Base-by-base conservation (phyloP, 192 early-diverging fungal genomes). In the Coemansia sp. region DNA sequence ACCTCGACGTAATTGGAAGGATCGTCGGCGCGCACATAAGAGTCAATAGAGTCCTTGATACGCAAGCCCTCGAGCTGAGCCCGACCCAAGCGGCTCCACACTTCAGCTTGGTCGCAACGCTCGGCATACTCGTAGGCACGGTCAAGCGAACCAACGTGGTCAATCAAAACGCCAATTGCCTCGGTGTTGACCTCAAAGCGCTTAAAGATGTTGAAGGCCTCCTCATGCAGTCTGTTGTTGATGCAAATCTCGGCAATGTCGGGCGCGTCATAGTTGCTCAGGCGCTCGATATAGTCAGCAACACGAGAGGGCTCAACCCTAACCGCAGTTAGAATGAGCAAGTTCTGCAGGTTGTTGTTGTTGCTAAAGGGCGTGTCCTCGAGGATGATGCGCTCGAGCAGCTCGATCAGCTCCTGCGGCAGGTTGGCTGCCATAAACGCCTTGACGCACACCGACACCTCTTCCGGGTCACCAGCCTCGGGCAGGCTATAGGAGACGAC, bases 41-140 rank as follows among this genome's bases (percentile, higher is more conserved):
- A 98, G 69, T 95, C 93, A 60, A 99, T 95, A 28, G 97, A 89
- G 59, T 98, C 97, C 83, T 94, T 92, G 66, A 98, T 91, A 40
- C 90, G 91, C 82, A 93, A 74, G 8, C 89, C 86, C 53, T 92
- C 91, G 37, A 99, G 85, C 76, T 99, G 97, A 18, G 97, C 93
- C 77, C 95, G 96, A 13, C 89, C 97, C 16, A 99, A 84, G 46
- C 90, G 88, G 77, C 92, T 94, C 97, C 97, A 99, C 38, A 96
- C 95, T 42, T 93, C 94, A 57, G 93, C 85, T 38, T 88, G 83
- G 70, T 99, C 94, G 42, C 89, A 90, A 35, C 89, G 86, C 73
- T 99, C 95, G 51, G 97, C 94, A 84, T 90, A 99, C 67, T 98
- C 95, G 73, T 91, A 89, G 5, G 96, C 97, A 60, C 97, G 94